Percentiles rank a stretch among this genome's conserved stretches.
These are phyloP conservation scores for Cercophora scortea DNA, from an alignment of 495 filamentous ascomycete genomes.

Conservation along the genomic window DNA sequence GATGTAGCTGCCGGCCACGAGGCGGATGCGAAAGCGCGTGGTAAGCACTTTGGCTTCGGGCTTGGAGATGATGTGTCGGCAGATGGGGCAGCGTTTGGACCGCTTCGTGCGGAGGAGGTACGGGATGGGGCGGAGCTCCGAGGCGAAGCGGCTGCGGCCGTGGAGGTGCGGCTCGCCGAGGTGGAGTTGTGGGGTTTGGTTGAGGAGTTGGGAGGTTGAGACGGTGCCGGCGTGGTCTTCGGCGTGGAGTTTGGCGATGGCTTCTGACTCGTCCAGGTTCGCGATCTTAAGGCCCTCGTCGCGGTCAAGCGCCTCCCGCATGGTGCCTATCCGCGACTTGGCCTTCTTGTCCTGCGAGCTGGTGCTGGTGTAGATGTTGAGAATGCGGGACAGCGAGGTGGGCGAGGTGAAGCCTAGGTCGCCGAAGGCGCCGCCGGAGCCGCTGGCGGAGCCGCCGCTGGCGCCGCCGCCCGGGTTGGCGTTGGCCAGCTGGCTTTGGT, in stretches of 20 bases:
- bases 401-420: conserved; percentile 70
- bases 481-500: conserved; percentile 60
- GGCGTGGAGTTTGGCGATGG: conserved; percentile 37
- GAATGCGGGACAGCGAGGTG: conserved; percentile 72
- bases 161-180: conserved; percentile 36
- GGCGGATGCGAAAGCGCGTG: conserved; percentile 79
- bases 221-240: conserved; percentile 36
- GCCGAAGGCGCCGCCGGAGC: conserved; percentile 37
- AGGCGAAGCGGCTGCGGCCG: conserved; percentile 44
- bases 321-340: conserved; percentile 56
- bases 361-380: conserved; percentile 77
- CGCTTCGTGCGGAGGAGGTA: conserved; percentile 83
- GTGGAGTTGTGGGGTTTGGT: conserved; percentile 40
- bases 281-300: conserved; percentile 60
- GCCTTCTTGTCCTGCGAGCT: conserved; percentile 54
- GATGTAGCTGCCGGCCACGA: conserved; percentile 84
- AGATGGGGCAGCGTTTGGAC: conserved; percentile 83
- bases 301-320: conserved; percentile 67
- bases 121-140: conserved; percentile 69
- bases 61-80: conserved; percentile 90
- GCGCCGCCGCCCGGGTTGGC: conserved; percentile 30
- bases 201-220: conserved; percentile 21
- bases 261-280: conserved; percentile 41
- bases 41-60: conserved; percentile 84
- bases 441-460: conserved; percentile 24